A percentile compares a stretch with the other conserved stretches of the same genome.
Evolutionary conservation across 23 red algal species (phyloP).

Genomic region (Gracilariopsis chorda): DNA sequence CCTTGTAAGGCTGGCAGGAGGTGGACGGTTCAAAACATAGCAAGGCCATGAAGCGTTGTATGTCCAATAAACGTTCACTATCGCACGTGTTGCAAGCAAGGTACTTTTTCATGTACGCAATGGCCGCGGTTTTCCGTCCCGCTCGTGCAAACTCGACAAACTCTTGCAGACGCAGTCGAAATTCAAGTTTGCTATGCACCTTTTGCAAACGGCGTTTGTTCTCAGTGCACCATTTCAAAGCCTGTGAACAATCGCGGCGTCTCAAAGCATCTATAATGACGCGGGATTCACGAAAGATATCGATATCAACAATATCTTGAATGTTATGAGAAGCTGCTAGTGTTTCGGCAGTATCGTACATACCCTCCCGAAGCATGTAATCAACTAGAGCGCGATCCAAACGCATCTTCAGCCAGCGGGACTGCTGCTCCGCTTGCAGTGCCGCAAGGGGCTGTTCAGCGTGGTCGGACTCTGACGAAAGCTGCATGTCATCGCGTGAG

Average conservation of each 20-base stretch:
- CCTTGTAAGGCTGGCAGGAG: slow-evolving; percentile 75
- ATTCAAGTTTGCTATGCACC: slow-evolving; percentile 78
- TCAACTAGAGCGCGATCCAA: slow-evolving; percentile 77
- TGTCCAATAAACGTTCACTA: slow-evolving; percentile 7
- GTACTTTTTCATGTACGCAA: slow-evolving; percentile 83
- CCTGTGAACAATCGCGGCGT: slow-evolving; percentile 58
- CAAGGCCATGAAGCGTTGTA: slow-evolving; percentile 84
- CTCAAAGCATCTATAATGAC: slow-evolving; percentile 68
- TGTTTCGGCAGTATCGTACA: slow-evolving; percentile 45
- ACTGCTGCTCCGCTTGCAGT: background rate
- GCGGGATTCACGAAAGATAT: slow-evolving; percentile 58
- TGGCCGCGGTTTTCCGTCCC: slow-evolving; percentile 62
- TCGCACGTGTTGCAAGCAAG: slow-evolving; percentile 49
- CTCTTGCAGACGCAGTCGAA: slow-evolving; percentile 85
- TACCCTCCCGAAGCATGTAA: slow-evolving; percentile 78
- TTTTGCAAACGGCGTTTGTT: slow-evolving; percentile 84
- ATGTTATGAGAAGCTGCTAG: slow-evolving; percentile 46
- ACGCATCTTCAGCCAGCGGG: slow-evolving; percentile 53
- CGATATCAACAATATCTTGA: slow-evolving; percentile 52
- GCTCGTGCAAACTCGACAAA: slow-evolving; percentile 93
- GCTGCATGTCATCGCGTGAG: background rate
- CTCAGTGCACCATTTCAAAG: slow-evolving; percentile 85
- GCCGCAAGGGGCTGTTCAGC: background rate
- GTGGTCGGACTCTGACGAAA: background rate
- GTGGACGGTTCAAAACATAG: slow-evolving; percentile 83